Base-by-base conservation (phyloP, 305 asterid species). In the Fraxinus baroniana region DNA sequence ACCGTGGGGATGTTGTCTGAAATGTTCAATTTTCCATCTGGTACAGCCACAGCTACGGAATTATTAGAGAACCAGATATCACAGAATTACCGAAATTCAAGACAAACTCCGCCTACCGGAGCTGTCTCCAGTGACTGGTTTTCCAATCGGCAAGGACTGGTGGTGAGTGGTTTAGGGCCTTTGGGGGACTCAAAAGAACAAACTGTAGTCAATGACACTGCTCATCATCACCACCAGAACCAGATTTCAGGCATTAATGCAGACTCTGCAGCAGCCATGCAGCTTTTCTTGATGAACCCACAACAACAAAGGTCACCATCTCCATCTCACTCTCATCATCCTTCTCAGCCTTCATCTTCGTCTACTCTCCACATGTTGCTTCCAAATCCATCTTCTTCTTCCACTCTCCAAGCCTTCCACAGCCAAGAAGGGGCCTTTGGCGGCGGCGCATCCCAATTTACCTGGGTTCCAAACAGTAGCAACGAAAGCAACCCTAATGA, bases 201-300 rank as follows among this genome's bases (percentile, higher is more conserved):
- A 33, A 83, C 80, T 20, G 77, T 52, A 17, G 81, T 79, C 55
- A 76, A 78, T 76, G 88, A 82, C 76, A 39, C 78, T 66, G 44
- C 82, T 17, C 90, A 86, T 17, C 91, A 83, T 0, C 91, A 81
- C 0, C 92, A 87, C 10, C 89, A 86, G 0, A 89, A 87, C 28
- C 97, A 92, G 85, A 89, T 93, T 83, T 72, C 92, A 17, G 77
- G 89, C 80, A 90, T 91, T 74, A 87, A 89, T 85, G 91, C 89
- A 0, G 95, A 91, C 81, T 89, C 96, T 66, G 97, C 98, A 3
- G 93, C 94, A 13, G 98, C 95, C 98, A 95, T 95, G 98, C 98
- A 95, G 88, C 98, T 95, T 85, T 95, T 95, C 70, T 88, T 90
- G 17, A 92, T 91, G 97, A 95, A 95, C 80, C 98, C 98, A 3